phyloP scores from a whole-genome alignment of 352 stramenopile species.

The Phytophthora aleatoria region DNA sequence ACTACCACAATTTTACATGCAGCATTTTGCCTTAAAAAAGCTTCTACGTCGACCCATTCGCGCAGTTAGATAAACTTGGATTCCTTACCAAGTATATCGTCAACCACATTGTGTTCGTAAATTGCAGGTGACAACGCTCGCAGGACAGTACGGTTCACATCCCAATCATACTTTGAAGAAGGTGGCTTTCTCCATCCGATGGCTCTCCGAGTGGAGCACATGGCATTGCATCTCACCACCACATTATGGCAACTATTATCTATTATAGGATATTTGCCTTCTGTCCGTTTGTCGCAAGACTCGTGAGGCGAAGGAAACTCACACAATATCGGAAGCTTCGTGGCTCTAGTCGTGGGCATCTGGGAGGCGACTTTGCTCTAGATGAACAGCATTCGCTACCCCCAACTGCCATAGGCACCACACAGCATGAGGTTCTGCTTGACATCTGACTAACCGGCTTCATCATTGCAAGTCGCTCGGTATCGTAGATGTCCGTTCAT shows the following conservation, averaged over 20 bases:
- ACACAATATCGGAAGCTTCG: background rate
- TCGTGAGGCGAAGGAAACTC: background rate
- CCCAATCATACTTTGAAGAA: too few relatives aligned
- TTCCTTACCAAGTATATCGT: too few relatives aligned
- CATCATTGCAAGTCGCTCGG: background rate
- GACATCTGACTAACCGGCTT: slow-evolving; percentile 24
- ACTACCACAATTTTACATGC: too few relatives aligned
- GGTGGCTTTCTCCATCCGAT: background rate
- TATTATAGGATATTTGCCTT: too few relatives aligned
- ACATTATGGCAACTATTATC: slow-evolving; percentile 2
- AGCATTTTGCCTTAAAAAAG: too few relatives aligned
- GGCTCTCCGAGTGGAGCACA: slow-evolving; percentile 3
- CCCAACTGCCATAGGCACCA: slow-evolving; percentile 16
- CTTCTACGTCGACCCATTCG: too few relatives aligned
- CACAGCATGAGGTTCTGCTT: slow-evolving; percentile 7
- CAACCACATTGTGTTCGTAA: background rate
- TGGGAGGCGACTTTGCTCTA: background rate
- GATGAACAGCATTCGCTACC: background rate
- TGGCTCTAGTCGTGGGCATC: slow-evolving; percentile 9
- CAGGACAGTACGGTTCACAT: too few relatives aligned
- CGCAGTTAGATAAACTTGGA: too few relatives aligned
- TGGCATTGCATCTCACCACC: background rate
- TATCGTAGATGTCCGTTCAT: background rate
- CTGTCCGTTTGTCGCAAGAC: slow-evolving; percentile 13
- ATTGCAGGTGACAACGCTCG: background rate